phyloP scores from a whole-genome alignment of 805 yeast species.

The Lipomyces mesembrius region DNA sequence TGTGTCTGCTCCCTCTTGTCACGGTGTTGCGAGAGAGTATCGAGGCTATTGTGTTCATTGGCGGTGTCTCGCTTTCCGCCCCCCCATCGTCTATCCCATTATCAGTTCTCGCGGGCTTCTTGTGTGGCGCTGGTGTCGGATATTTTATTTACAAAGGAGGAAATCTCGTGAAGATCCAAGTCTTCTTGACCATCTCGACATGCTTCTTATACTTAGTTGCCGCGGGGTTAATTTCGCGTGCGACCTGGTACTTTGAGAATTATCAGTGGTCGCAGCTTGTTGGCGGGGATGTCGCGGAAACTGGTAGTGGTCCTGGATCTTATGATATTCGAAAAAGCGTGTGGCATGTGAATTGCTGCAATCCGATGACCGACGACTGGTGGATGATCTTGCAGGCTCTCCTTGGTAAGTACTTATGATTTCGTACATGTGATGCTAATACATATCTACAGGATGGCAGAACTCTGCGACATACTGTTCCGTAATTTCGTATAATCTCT shows the following conservation, averaged over 20 bases:
- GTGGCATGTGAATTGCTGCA: conserved; percentile 98
- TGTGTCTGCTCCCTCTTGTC: conserved; percentile 87
- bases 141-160: conserved; percentile 77
- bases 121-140: conserved; percentile 80
- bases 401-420: conserved; percentile 55
- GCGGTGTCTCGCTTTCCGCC: conserved; percentile 83
- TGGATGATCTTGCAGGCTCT: conserved; percentile 97
- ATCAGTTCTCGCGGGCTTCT: conserved; percentile 84
- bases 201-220: conserved; percentile 85
- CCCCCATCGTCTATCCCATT: conserved; percentile 81
- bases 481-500: conserved; percentile 80
- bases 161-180: conserved; percentile 77
- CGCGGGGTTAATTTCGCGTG: conserved; percentile 92
- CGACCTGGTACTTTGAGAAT: conserved; percentile 85
- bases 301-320: conserved; percentile 94
- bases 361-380: conserved; percentile 88
- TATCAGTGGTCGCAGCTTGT: conserved; percentile 65
- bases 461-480: conserved; percentile 93
- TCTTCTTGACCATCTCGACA: conserved; percentile 85
- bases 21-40: conserved; percentile 96
- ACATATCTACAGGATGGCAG: conserved; percentile 68
- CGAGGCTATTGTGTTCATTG: conserved; percentile 94
- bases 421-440: neutral
- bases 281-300: conserved; percentile 95
- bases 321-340: conserved; percentile 79